Evolutionary conservation across 768 basidiomycete species (phyloP).

Genomic region (Lactifluus piperatus): DNA sequence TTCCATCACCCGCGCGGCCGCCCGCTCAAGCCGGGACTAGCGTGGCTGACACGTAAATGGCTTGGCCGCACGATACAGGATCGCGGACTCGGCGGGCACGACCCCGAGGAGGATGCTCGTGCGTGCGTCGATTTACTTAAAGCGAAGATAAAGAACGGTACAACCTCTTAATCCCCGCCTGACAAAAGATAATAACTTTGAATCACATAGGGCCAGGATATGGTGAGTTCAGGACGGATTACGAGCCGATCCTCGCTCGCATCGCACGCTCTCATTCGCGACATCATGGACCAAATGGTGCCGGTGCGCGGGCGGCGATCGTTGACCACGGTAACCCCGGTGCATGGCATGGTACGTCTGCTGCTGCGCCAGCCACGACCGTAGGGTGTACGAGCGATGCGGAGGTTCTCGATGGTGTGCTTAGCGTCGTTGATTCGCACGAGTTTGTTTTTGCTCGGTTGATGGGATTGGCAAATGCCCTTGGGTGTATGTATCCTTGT

Average conservation of each 20-base stretch:
- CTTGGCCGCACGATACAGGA: slow-evolving; percentile 84
- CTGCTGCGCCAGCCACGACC: slow-evolving; percentile 48
- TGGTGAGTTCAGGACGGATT: slow-evolving; percentile 79
- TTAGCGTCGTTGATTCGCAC: slow-evolving; percentile 52
- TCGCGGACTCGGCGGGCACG: slow-evolving; percentile 78
- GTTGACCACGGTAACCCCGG: slow-evolving; percentile 81
- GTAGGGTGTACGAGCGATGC: slow-evolving; percentile 69
- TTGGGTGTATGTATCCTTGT: slow-evolving; percentile 58
- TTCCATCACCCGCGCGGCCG: slow-evolving; percentile 92
- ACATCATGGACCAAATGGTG: slow-evolving; percentile 12
- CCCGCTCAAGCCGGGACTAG: slow-evolving; percentile 89
- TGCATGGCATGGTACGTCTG: slow-evolving; percentile 75
- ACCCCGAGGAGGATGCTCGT: slow-evolving; percentile 90
- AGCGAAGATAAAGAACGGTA: slow-evolving; percentile 71
- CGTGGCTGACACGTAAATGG: slow-evolving; percentile 95
- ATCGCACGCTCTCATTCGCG: slow-evolving; percentile 44
- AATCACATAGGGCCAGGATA: slow-evolving; percentile 59
- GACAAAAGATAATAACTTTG: no score
- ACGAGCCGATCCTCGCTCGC: slow-evolving; percentile 83
- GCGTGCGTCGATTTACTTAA: slow-evolving; percentile 79
- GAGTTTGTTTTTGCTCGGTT: slow-evolving; percentile 82
- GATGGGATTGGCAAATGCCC: slow-evolving; percentile 66
- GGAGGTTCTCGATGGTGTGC: slow-evolving; percentile 65
- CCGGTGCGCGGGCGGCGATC: slow-evolving; percentile 48
- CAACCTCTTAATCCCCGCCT: slow-evolving; percentile 9